phyloP scores from a whole-genome alignment of 345 rosid genomes.

The rapeseed (Brassica napus) region Da-Ae NC_063434.1:26117501-26118000 shows the following conservation, averaged over 20 bases:
- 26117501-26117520: not conserved
- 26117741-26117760: not conserved
- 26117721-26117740: not conserved
- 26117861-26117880: not conserved
- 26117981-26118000: slow-evolving; percentile 46
- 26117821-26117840: slow-evolving; percentile 22
- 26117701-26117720: not conserved
- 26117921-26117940: slow-evolving; percentile 43
- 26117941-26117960: slow-evolving; percentile 46
- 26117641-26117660: not conserved
- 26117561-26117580: not conserved
- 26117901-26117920: slow-evolving; percentile 43
- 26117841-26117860: slow-evolving; percentile 4
- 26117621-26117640: not conserved
- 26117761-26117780: not conserved
- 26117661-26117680: not conserved
- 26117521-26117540: not conserved
- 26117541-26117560: not conserved
- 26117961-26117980: slow-evolving; percentile 49
- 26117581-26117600: not conserved
- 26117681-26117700: not conserved
- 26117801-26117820: not conserved
- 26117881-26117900: slow-evolving; percentile 35
- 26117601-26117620: not conserved
- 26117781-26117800: not conserved